Evolutionary conservation across 306 rosid genomes (phyloP).

Genomic region (Cucurbita moschata): DNA sequence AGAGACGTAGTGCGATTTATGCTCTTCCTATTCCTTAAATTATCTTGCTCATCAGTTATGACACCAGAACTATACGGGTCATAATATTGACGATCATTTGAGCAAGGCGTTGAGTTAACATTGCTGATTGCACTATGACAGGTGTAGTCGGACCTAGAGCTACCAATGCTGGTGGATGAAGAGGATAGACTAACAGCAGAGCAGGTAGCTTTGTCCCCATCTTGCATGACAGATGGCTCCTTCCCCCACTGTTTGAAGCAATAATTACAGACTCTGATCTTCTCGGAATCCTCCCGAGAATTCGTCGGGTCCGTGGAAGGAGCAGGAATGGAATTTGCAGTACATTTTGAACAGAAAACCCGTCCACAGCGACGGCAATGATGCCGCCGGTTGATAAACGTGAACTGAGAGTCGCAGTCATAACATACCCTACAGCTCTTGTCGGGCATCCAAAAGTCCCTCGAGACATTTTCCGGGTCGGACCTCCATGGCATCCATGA

Average conservation of each 20-base stretch:
- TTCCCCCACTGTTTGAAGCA: slow-evolving; percentile 78
- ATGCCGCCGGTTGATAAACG: slow-evolving; percentile 66
- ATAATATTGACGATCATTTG: slow-evolving; percentile 38
- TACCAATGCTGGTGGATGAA: slow-evolving; percentile 45
- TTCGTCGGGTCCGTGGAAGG: slow-evolving; percentile 24
- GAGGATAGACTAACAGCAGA: slow-evolving; percentile 35
- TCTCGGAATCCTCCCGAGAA: slow-evolving; percentile 48
- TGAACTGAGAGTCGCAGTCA: slow-evolving; percentile 82
- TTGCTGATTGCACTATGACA: slow-evolving; percentile 39
- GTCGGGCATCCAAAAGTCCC: slow-evolving; percentile 97
- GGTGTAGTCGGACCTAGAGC: slow-evolving; percentile 54
- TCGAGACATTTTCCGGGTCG: slow-evolving; percentile 53
- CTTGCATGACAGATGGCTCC: slow-evolving; percentile 28
- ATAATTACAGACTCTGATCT: slow-evolving; percentile 75
- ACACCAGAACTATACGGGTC: slow-evolving; percentile 29
- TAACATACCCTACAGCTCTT: slow-evolving; percentile 80
- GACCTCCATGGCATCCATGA: slow-evolving; percentile 73
- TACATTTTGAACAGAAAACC: slow-evolving; percentile 76
- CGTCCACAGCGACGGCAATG: slow-evolving; percentile 93
- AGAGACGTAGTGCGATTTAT: not conserved
- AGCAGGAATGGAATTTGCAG: slow-evolving; percentile 61
- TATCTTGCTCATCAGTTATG: slow-evolving; percentile 25
- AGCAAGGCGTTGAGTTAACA: slow-evolving; percentile 43
- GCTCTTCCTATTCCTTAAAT: slow-evolving; percentile 22
- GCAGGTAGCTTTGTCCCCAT: slow-evolving; percentile 28